Conservation (phyloP, 139 green algal species). For the Chlorella sp. region DNA sequence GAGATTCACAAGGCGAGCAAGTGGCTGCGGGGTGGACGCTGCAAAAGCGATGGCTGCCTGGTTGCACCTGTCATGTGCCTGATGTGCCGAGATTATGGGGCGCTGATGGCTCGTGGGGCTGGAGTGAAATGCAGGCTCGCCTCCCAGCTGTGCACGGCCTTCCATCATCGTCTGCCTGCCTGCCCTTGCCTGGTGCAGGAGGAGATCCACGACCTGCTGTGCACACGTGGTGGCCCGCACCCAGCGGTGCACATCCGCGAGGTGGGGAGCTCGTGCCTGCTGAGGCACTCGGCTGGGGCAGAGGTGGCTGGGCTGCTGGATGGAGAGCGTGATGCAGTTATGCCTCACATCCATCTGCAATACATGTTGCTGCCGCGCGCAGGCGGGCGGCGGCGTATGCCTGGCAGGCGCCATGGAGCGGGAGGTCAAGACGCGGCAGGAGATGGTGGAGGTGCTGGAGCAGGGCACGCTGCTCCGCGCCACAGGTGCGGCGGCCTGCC, state of each 20-base stretch:
- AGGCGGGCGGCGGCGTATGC: conserved; percentile 71
- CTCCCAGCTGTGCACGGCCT: too few relatives aligned
- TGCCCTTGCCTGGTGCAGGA: conserved; percentile 56
- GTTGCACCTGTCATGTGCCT: too few relatives aligned
- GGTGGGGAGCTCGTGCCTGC: conserved; percentile 5
- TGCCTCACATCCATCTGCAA: too few relatives aligned
- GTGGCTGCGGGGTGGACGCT: too few relatives aligned
- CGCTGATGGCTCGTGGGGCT: too few relatives aligned
- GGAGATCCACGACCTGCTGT: conserved; percentile 88
- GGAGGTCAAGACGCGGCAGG: conserved; percentile 76
- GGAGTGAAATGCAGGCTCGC: not conserved
- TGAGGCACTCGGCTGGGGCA: too few relatives aligned
- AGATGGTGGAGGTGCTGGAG: conserved; percentile 88
- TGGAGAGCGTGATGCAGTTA: too few relatives aligned
- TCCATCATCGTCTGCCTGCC: not conserved
- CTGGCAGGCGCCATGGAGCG: conserved; percentile 83
- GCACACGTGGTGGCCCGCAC: conserved; percentile 28
- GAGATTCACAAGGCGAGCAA: conserved; percentile 90
- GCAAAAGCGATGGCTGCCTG: too few relatives aligned
- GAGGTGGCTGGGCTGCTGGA: too few relatives aligned
- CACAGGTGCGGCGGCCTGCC: conserved; percentile 47
- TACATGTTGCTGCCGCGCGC: too few relatives aligned
- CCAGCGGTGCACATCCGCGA: conserved; percentile 82
- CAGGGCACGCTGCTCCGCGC: conserved; percentile 80
- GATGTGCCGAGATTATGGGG: not conserved